phyloP scores from a whole-genome alignment of 169 alveolate genomes.

The Cryptosporidium meleagridis region DNA sequence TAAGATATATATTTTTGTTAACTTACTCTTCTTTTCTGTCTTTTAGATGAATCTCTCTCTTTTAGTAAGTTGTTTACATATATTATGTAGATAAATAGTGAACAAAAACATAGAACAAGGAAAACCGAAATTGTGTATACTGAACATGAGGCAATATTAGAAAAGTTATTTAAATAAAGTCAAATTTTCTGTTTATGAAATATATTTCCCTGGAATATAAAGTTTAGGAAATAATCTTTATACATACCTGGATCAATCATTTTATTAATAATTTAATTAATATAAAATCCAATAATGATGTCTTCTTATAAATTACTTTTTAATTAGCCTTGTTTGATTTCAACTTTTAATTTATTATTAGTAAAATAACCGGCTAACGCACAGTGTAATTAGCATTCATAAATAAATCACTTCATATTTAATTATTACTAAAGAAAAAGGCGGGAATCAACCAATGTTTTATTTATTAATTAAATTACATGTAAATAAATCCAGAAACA shows the following conservation, averaged over 20 bases:
- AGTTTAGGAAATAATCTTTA: background rate
- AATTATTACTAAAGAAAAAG: background rate
- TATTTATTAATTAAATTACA: background rate
- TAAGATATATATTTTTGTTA: background rate
- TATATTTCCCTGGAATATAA: background rate
- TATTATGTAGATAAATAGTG: constrained; percentile 28
- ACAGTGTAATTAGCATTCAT: background rate
- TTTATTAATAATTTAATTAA: background rate
- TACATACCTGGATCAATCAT: constrained; percentile 65
- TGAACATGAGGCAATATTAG: background rate
- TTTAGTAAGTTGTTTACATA: constrained; percentile 52
- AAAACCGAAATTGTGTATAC: constrained; percentile 49
- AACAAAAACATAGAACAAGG: constrained; percentile 11
- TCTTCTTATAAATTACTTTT: background rate
- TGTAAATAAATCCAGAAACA: background rate
- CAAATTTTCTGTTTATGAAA: background rate
- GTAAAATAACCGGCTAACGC: background rate
- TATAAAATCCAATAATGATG: background rate
- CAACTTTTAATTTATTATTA: background rate
- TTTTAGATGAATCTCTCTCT: constrained; percentile 22
- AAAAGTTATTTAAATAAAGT: background rate
- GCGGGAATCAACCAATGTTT: background rate
- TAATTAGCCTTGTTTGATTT: background rate
- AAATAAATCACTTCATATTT: background rate
- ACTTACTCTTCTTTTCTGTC: constrained; percentile 52